Conservation (phyloP, 2,329 filamentous ascomycete species). For the Penicillium freii region DNA sequence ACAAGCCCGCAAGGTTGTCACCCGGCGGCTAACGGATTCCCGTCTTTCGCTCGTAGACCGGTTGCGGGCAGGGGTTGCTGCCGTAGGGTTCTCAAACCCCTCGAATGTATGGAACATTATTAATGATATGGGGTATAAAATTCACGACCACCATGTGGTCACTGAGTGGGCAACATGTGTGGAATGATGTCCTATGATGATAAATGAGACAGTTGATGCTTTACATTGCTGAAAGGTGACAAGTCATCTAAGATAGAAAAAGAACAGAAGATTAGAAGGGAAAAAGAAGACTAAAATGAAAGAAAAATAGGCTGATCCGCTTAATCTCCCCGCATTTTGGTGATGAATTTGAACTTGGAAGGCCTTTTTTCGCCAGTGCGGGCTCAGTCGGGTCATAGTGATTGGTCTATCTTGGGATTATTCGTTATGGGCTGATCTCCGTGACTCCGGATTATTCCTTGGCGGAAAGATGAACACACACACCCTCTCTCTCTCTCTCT, state of each 20-base stretch:
- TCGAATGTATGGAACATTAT: conserved; percentile 46
- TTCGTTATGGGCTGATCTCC: not conserved
- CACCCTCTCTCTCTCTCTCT: too few relatives aligned
- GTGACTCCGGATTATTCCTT: not conserved
- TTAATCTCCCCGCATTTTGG: conserved; percentile 24
- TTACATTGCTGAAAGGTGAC: not conserved
- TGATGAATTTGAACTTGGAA: not conserved
- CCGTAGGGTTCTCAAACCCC: conserved; percentile 38
- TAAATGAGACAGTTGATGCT: not conserved
- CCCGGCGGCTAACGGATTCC: conserved; percentile 34
- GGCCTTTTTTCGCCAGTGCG: not conserved
- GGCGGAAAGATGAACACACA: not conserved
- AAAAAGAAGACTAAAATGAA: not conserved
- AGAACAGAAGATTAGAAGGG: conserved; percentile 4
- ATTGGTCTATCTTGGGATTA: not conserved
- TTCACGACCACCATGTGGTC: conserved; percentile 16
- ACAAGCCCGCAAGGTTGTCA: conserved; percentile 56
- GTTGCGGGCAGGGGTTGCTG: conserved; percentile 27
- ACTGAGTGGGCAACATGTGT: conserved; percentile 3
- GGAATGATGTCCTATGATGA: not conserved
- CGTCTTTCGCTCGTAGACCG: conserved; percentile 35
- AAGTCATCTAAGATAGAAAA: not conserved
- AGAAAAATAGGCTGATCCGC: conserved; percentile 15
- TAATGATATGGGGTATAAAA: conserved; percentile 2
- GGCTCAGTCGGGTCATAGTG: not conserved